Evolutionary conservation across 257 asterid species (phyloP).

Genomic region (Solanum arcanum): DNA sequence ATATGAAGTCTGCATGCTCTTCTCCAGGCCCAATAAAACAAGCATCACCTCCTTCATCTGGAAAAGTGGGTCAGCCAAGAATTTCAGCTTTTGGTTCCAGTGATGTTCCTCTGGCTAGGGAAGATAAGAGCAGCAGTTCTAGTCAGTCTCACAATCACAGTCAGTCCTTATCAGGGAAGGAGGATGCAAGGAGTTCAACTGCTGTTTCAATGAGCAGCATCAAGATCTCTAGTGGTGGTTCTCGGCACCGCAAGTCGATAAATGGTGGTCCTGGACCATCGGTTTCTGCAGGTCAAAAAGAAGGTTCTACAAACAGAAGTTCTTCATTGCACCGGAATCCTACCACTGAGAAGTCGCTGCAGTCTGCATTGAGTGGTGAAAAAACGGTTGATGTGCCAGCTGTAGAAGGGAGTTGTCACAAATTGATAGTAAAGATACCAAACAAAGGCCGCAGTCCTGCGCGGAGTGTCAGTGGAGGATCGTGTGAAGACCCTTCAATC

Average conservation of each 20-base stretch:
- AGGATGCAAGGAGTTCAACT: constrained; percentile 28
- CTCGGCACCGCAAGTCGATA: constrained; percentile 17
- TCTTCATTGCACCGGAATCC: constrained; percentile 12
- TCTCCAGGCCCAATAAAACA: constrained; percentile 26
- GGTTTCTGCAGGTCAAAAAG: constrained; percentile 25
- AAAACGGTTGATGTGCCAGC: constrained; percentile 11
- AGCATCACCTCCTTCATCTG: constrained; percentile 24
- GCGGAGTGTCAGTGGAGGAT: constrained; percentile 19
- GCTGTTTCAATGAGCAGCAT: constrained; percentile 15
- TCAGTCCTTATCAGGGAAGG: constrained; percentile 22
- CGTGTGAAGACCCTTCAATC: constrained; percentile 24
- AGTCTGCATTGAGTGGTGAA: constrained; percentile 12
- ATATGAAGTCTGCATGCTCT: constrained; percentile 24
- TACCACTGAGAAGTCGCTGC: constrained; percentile 24
- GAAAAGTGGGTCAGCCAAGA: constrained; percentile 29
- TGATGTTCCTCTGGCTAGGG: constrained; percentile 24
- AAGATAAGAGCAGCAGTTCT: constrained; percentile 36
- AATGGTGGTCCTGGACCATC: constrained; percentile 15
- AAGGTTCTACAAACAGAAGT: constrained; percentile 17
- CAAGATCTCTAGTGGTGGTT: constrained; percentile 16
- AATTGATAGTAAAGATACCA: constrained; percentile 31
- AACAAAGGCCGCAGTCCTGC: constrained; percentile 23
- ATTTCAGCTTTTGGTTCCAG: constrained; percentile 15
- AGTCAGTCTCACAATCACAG: constrained; percentile 29
- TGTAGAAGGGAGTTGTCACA: constrained; percentile 23